These are phyloP conservation scores for Dissophora ornata DNA, from an alignment of 192 early-diverging fungal species.

Conservation along the genomic window DNA sequence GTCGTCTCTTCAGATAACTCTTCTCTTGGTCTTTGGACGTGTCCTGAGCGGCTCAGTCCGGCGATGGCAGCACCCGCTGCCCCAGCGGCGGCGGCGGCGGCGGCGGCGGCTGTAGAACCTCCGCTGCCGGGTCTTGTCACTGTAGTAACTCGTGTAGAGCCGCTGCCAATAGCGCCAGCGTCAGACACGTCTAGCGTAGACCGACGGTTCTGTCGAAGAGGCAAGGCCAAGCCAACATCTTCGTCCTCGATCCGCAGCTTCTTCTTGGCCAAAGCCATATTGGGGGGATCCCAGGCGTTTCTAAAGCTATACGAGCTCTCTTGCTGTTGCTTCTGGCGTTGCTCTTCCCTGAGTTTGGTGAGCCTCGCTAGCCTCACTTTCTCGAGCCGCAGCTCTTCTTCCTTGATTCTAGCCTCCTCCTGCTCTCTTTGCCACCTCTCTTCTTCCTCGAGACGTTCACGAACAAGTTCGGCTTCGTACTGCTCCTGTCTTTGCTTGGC, in stretches of 20 bases:
- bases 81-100: slow-evolving; percentile 4
- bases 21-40: background rate
- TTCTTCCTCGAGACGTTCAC: slow-evolving; percentile 34
- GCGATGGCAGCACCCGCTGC: slow-evolving; percentile 13
- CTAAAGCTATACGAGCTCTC: slow-evolving; percentile 37
- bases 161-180: slow-evolving; percentile 2
- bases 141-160: background rate
- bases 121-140: slow-evolving; percentile 4
- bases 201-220: slow-evolving; percentile 34
- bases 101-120: background rate
- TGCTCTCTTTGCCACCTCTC: slow-evolving; percentile 48
- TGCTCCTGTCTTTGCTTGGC: slow-evolving; percentile 36
- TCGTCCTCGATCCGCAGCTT: slow-evolving; percentile 52
- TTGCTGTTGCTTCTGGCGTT: slow-evolving; percentile 21
- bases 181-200: background rate
- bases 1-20: background rate
- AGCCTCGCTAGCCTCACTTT: slow-evolving; percentile 27
- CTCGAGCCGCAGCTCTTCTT: slow-evolving; percentile 38
- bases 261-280: slow-evolving; percentile 25
- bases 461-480: slow-evolving; percentile 36
- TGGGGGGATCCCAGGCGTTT: slow-evolving; percentile 53
- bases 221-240: slow-evolving; percentile 42
- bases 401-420: slow-evolving; percentile 46
- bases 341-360: slow-evolving; percentile 3
- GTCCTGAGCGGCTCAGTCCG: slow-evolving; percentile 6